phyloP scores from a whole-genome alignment of 164 flowering plant genomes.

The Piper betle region DNA sequence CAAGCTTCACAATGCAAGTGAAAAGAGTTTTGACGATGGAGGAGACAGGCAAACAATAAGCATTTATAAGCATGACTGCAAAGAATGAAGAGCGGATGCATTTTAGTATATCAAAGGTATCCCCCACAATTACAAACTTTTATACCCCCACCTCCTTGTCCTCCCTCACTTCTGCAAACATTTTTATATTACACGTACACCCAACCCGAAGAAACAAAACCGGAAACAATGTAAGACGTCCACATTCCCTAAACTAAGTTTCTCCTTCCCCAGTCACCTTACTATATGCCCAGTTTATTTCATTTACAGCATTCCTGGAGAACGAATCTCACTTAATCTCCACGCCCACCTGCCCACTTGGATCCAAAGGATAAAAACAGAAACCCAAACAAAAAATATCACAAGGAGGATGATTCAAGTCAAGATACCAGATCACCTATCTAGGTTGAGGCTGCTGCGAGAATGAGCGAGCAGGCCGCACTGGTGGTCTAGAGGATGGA shows the following conservation, averaged over 20 bases:
- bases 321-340: constrained; percentile 4
- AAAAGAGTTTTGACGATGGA: no score
- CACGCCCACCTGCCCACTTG: constrained; percentile 9
- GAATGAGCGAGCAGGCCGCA: constrained; percentile 36
- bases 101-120: constrained; percentile 3
- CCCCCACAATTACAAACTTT: constrained; percentile 25
- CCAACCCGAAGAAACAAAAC: not conserved
- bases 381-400: not conserved
- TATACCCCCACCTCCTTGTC: constrained; percentile 11
- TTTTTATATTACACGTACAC: constrained; percentile 4
- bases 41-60: not conserved
- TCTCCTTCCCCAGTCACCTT: not conserved
- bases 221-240: not conserved
- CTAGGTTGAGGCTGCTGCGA: constrained; percentile 33
- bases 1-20: no score
- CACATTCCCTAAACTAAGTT: not conserved
- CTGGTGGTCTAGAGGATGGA: constrained; percentile 18
- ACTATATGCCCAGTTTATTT: constrained; percentile 16
- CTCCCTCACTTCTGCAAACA: constrained; percentile 4
- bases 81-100: constrained; percentile 8
- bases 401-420: constrained; percentile 4
- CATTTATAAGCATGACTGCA: not conserved
- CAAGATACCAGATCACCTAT: constrained; percentile 18
- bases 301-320: constrained; percentile 20
- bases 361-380: constrained; percentile 7